A percentile compares a stretch with the other conserved stretches of the same genome.
Evolutionary conservation across 1,284 basidiomycete species (phyloP).

Genomic region (Amylostereum chailletii): DNA sequence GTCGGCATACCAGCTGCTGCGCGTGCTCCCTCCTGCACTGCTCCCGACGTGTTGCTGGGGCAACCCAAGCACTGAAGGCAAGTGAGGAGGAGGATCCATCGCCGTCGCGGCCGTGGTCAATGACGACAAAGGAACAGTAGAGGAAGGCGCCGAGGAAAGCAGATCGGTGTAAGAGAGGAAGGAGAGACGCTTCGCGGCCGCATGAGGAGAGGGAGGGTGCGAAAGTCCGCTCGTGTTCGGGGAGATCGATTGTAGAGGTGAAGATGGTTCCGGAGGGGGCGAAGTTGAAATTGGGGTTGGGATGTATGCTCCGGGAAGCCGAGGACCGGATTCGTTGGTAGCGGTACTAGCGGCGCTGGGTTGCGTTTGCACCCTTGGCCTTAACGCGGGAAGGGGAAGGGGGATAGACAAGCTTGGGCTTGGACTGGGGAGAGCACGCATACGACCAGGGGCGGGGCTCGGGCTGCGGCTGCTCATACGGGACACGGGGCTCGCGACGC

Average conservation of each 20-base stretch:
- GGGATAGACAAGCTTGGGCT: constrained; percentile 19
- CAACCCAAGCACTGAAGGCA: constrained; percentile 45
- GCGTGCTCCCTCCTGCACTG: constrained; percentile 16
- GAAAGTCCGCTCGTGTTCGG: constrained; percentile 23
- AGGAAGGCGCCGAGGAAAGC: constrained; percentile 64
- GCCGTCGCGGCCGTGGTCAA: constrained; percentile 52
- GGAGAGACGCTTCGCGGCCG: constrained; percentile 58
- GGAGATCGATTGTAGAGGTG: constrained; percentile 4
- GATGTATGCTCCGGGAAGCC: constrained; percentile 2
- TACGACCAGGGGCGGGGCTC: constrained; percentile 25
- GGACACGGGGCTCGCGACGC: constrained; percentile 56
- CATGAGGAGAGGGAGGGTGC: constrained; percentile 48
- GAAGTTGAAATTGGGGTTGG: constrained; percentile 26
- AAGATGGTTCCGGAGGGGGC: constrained; percentile 19
- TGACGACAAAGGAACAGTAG: constrained; percentile 61
- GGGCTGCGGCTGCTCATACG: constrained; percentile 58
- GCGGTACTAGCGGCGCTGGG: constrained; percentile 8
- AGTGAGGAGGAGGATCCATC: constrained; percentile 55
- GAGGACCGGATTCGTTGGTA: constrained; percentile 6
- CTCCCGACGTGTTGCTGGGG: constrained; percentile 18
- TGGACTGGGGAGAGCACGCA: constrained; percentile 19
- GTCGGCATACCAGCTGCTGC: constrained; percentile 15
- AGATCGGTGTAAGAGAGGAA: constrained; percentile 84
- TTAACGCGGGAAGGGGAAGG: constrained; percentile 16
- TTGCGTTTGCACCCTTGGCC: constrained; percentile 17